These are phyloP conservation scores for Fraxinus greggii DNA, from an alignment of 305 asterid species.

Conservation along the genomic window DNA sequence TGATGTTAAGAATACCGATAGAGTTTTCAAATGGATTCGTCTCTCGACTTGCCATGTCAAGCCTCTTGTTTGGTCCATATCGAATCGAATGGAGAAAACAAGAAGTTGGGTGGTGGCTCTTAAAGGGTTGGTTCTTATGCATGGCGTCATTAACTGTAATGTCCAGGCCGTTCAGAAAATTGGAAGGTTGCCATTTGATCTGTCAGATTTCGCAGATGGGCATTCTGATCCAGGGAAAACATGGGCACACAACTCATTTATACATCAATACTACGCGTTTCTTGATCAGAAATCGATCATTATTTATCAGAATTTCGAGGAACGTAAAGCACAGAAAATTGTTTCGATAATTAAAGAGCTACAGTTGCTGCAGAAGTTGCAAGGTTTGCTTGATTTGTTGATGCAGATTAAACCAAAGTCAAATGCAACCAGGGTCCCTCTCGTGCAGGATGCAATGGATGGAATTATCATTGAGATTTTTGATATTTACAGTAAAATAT, in stretches of 20 bases:
- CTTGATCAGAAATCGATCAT: slow-evolving; percentile 63
- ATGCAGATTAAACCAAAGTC: slow-evolving; percentile 56
- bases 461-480: slow-evolving; percentile 54
- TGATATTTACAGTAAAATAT: slow-evolving; percentile 56
- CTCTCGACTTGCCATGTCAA: slow-evolving; percentile 55
- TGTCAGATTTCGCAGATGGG: slow-evolving; percentile 55
- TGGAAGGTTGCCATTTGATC: slow-evolving; percentile 76
- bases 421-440: slow-evolving; percentile 36
- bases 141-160: slow-evolving; percentile 42
- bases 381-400: slow-evolving; percentile 53
- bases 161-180: slow-evolving; percentile 39
- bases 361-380: slow-evolving; percentile 42
- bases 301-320: slow-evolving; percentile 32
- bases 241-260: slow-evolving; percentile 52
- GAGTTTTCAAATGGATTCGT: slow-evolving; percentile 62
- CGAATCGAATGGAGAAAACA: slow-evolving; percentile 55
- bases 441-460: slow-evolving; percentile 65
- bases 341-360: slow-evolving; percentile 44
- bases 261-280: slow-evolving; percentile 63
- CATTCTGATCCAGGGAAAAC: slow-evolving; percentile 26
- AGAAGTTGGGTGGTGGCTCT: slow-evolving; percentile 71
- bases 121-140: slow-evolving; percentile 64
- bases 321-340: neutral
- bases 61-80: slow-evolving; percentile 60
- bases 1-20: slow-evolving; percentile 45